Evolutionary conservation across 2,329 filamentous ascomycete genomes (phyloP), one percentile per base, ranked within the genome.

Genomic region (Colletotrichum lupini): DNA sequence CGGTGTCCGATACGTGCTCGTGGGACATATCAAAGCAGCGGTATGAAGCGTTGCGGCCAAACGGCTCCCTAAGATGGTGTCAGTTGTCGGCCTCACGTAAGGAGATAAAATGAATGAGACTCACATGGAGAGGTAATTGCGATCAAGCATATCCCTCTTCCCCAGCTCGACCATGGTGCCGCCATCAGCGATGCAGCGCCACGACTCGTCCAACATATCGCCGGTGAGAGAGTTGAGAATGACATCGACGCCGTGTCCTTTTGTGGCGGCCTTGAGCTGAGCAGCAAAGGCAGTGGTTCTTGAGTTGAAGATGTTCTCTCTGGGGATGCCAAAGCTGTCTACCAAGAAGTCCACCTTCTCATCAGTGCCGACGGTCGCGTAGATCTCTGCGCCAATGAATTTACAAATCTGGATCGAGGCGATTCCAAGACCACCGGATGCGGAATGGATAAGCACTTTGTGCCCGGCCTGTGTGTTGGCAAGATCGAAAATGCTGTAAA

Each of bases 81-180:
- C 35, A 37, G 35, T 37, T 14, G 5, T 37, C 35, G 5, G 12
- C 5, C 12, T 6, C 35, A 16, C 12, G 12, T 14, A 37, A 37
- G 12, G 14, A 16, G 12, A 37, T 37, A 14, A 84, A 53, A 26
- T 85, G 82, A 1, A 86, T 75, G 49, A 80, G 79, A 19, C 75
- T 75, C 28, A 82, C 85, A 89, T 37, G 16, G 68, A 14, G 5
- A 85, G 75, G 7, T 76, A 70, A 6, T 75, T 77, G 22, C 82
- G 80, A 28, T 79, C 77, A 3, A 74, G 42, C 26, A 80, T 77
- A 59, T 81, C 79, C 16, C 72, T 76, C 62, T 77, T 78, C 4
- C 79, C 79, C 32, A 82, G 76, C 62, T 83, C 81, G 0, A 83
- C 63, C 57, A 83, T 81, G 1, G 76, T 74, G 1, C 82, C 82